Evolutionary conservation across 371 early-diverging fungal genomes (phyloP), one percentile per base, ranked within the genome.

Genomic region (Lichtheimia ramosa): DNA sequence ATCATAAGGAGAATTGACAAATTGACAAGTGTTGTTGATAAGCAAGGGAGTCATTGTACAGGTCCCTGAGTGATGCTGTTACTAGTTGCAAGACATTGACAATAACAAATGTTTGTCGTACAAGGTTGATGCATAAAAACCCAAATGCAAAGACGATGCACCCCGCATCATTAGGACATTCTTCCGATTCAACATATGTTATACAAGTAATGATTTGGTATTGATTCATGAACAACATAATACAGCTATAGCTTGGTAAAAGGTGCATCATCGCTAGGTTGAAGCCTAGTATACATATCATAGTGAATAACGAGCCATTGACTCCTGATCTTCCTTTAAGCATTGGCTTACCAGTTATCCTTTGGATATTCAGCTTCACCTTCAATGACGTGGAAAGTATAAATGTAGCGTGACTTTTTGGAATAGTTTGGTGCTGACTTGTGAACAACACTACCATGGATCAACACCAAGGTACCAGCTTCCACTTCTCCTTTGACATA

Each of bases 331-430:
- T 14, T n/a, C 51, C 16, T 20, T 13, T 43, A 23, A 41, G 14
- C 16, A 55, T 43, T 34, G 12, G 15, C 43, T 23, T 67, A 74
- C 92, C 92, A 92, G 67, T 92, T 92, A 58, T 86, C 79, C 5
- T 63, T 63, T 48, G 86, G 86, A 51, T 92, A 90, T 12, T 73
- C 52, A 18, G 79, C 79, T 5, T 75, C 61, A 2, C 93, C 93
- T 48, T 97, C 97, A 63, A 96, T 90, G 40, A 87, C 79, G 65
- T 97, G 97, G 78, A 96, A 97, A 0, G 97, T 96, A 72, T 97
- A 97, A 43, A 93, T 93, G 69, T 83, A 93, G 7, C 97, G 86
- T 15, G 90, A 88, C 60, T 88, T 81, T 46, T 69, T 63, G n/a
- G 93, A 93, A 21, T 60, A 58, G 70, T 97, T 97, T 51, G 87